phyloP scores from a whole-genome alignment of 129 eudicot genomes.

The Lactuca sativa region DNA sequence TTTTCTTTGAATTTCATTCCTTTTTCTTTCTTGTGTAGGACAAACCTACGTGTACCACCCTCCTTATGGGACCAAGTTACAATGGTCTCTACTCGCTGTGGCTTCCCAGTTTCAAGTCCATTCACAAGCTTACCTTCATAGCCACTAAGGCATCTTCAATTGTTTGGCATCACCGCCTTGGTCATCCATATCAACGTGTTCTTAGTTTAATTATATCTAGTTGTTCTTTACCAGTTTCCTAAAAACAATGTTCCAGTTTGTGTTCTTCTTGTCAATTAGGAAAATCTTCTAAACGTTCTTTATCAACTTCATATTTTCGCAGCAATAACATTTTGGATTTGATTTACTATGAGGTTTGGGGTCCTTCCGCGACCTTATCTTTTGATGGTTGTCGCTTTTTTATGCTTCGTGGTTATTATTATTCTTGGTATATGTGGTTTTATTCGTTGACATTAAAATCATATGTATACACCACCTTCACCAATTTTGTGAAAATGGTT shows the following conservation, averaged over 20 bases:
- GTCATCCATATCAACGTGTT: background rate
- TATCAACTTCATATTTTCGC: background rate
- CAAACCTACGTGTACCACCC: background rate
- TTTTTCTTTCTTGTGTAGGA: too few relatives aligned
- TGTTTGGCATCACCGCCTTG: too few relatives aligned
- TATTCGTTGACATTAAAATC: background rate
- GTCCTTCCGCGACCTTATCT: background rate
- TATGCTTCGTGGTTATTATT: background rate
- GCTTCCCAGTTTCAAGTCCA: too few relatives aligned
- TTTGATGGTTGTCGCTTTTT: background rate
- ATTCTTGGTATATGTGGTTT: background rate
- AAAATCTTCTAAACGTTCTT: background rate
- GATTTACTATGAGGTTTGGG: background rate
- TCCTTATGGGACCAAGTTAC: background rate
- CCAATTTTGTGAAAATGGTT: background rate
- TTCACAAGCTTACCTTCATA: too few relatives aligned
- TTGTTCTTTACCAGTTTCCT: background rate
- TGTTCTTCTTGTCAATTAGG: background rate
- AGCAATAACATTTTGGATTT: background rate
- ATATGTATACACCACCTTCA: background rate
- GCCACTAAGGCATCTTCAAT: too few relatives aligned
- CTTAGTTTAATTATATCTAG: background rate
- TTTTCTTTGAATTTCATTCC: too few relatives aligned
- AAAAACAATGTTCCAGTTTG: background rate
- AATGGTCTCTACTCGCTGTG: too few relatives aligned